Evolutionary conservation across 352 stramenopile species (phyloP).

Genomic region (Pythium folliculosum): DNA sequence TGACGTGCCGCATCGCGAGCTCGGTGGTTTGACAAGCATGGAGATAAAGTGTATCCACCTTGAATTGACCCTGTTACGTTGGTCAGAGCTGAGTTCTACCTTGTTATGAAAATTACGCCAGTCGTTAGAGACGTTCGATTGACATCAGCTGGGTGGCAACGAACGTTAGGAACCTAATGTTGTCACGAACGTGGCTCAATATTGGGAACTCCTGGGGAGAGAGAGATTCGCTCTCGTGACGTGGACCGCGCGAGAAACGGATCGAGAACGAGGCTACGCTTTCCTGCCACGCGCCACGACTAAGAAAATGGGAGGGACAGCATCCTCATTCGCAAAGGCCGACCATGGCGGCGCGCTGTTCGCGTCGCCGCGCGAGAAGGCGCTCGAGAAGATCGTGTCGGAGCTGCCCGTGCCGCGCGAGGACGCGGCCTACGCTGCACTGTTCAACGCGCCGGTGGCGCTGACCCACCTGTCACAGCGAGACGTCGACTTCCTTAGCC

Average conservation of each 20-base stretch:
- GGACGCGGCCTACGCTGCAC: slow-evolving; percentile 51
- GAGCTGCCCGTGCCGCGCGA: slow-evolving; percentile 45
- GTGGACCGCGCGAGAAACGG: too few species aligned
- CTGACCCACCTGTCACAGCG: slow-evolving; percentile 57
- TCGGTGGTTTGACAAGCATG: too few species aligned
- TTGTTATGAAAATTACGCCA: slow-evolving; percentile 17
- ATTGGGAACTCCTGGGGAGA: neutral
- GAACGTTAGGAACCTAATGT: slow-evolving; percentile 16
- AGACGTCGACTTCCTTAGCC: slow-evolving; percentile 61
- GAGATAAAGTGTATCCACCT: slow-evolving; percentile 5
- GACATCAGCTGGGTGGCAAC: slow-evolving; percentile 1
- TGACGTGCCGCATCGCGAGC: neutral
- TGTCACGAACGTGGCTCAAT: slow-evolving; percentile 5
- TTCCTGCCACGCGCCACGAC: neutral
- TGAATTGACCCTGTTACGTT: neutral
- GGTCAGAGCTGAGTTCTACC: neutral
- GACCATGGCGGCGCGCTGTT: slow-evolving; percentile 37
- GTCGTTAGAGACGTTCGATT: slow-evolving; percentile 19
- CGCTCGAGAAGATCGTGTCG: slow-evolving; percentile 79
- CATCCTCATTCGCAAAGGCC: slow-evolving; percentile 36
- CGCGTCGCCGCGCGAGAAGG: slow-evolving; percentile 50
- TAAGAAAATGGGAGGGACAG: slow-evolving; percentile 43
- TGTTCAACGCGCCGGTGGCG: slow-evolving; percentile 43
- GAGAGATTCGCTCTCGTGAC: slow-evolving; percentile 6
- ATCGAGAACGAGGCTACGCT: neutral